Percentiles rank a stretch among this genome's conserved stretches.
Conservation (phyloP, 371 early-diverging fungal species). For the Rhizopus sp. region DNA sequence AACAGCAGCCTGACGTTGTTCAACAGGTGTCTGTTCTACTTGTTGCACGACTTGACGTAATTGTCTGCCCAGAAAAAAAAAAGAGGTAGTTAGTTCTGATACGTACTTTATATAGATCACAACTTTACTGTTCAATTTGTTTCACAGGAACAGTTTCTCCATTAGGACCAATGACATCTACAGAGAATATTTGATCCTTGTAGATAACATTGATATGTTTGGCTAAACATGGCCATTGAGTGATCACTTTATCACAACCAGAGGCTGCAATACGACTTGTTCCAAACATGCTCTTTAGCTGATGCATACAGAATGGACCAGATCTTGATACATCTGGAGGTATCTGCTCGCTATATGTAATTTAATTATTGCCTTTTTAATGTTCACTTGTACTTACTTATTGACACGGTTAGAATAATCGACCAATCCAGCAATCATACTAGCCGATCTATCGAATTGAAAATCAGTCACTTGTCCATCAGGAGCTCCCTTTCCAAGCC, state of each 20-base stretch:
- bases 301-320: conserved; percentile 89
- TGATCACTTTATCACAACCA: conserved; percentile 69
- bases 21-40: conserved; percentile 51
- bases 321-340: conserved; percentile 73
- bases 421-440: conserved; percentile 65
- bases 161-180: conserved; percentile 70
- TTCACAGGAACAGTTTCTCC: conserved; percentile 69
- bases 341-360: conserved; percentile 48
- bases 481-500: conserved; percentile 42
- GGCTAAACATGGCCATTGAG: conserved; percentile 70
- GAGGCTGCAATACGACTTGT: conserved; percentile 73
- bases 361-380: neutral
- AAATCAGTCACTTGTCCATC: conserved; percentile 64
- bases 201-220: conserved; percentile 83
- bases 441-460: conserved; percentile 81
- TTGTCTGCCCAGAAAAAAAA: conserved; percentile 48
- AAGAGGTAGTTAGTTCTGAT: neutral
- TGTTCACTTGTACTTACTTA: conserved; percentile 34
- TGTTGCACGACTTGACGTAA: conserved; percentile 60
- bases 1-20: conserved; percentile 64
- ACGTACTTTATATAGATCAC: neutral
- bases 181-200: conserved; percentile 79
- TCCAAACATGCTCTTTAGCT: conserved; percentile 85
- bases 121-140: conserved; percentile 60
- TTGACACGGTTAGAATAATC: conserved; percentile 78